Conservation (phyloP, 371 early-diverging fungal genomes). For the Dichotomocladium elegans region DNA sequence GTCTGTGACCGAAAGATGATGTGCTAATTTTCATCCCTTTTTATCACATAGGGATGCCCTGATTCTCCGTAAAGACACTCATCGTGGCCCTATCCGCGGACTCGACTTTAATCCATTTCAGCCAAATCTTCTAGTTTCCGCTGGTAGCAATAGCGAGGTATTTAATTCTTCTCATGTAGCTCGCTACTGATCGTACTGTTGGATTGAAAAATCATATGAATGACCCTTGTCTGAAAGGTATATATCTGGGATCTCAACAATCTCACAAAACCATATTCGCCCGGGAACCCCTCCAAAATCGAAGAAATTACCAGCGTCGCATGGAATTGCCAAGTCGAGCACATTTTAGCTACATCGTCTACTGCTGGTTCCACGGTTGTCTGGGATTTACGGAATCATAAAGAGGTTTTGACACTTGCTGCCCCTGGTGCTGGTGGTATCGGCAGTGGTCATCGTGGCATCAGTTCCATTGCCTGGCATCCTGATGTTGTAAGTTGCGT, state of each 20-base stretch:
- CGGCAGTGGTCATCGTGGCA: slow-evolving; percentile 59
- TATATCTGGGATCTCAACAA: slow-evolving; percentile 93
- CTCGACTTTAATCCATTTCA: slow-evolving; percentile 92
- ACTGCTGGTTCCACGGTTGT: slow-evolving; percentile 91
- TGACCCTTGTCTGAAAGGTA: slow-evolving; percentile 46
- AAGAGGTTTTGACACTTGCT: slow-evolving; percentile 81
- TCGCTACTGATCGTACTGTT: not conserved
- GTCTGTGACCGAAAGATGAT: too few relatives aligned
- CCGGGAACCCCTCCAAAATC: slow-evolving; percentile 82
- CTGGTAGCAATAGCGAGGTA: slow-evolving; percentile 87
- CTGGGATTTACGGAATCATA: slow-evolving; percentile 89
- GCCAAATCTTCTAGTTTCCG: slow-evolving; percentile 84
- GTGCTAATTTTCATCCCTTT: too few relatives aligned
- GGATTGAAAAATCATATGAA: not conserved
- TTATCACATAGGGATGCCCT: slow-evolving; percentile 55
- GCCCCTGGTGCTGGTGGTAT: slow-evolving; percentile 59
- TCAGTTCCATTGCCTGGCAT: slow-evolving; percentile 92
- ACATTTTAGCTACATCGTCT: slow-evolving; percentile 90
- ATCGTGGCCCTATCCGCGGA: slow-evolving; percentile 87
- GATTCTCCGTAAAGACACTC: slow-evolving; percentile 67
- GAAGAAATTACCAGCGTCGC: slow-evolving; percentile 86
- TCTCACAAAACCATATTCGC: slow-evolving; percentile 82
- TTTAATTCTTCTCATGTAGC: too few relatives aligned
- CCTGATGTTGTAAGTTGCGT: slow-evolving; percentile 74
- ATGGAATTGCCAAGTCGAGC: slow-evolving; percentile 93